Percentiles rank a stretch among this genome's conserved stretches.
phyloP scores from a whole-genome alignment of 345 rosid species.

The Brassica incana region DNA sequence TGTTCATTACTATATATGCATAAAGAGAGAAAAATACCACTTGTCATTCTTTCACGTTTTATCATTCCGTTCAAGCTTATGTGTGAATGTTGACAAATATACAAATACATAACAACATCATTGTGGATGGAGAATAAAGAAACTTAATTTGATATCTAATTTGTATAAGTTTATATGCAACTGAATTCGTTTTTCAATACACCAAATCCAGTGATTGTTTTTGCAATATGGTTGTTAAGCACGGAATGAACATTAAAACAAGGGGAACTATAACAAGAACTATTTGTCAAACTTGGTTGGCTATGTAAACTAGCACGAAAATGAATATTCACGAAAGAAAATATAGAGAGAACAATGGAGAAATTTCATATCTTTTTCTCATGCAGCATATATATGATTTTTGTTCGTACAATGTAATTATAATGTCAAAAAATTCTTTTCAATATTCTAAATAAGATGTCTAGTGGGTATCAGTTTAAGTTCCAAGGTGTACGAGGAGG shows the following conservation, averaged over 20 bases:
- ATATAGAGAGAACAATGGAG: background rate
- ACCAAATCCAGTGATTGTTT: background rate
- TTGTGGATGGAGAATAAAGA: background rate
- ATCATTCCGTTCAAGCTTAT: too few relatives aligned
- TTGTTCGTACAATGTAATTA: background rate
- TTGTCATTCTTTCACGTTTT: too few relatives aligned
- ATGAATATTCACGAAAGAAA: background rate
- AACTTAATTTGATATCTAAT: background rate
- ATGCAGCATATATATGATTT: background rate
- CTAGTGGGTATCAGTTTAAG: slow-evolving; percentile 25
- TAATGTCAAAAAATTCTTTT: background rate
- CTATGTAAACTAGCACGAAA: background rate
- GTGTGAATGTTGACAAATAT: background rate
- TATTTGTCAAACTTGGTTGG: background rate
- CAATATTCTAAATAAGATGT: background rate
- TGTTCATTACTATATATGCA: background rate
- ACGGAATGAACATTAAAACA: background rate
- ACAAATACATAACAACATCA: background rate
- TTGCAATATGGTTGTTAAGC: background rate
- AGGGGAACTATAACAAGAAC: background rate
- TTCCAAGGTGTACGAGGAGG: slow-evolving; percentile 37
- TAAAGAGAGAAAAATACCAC: too few relatives aligned
- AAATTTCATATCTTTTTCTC: background rate
- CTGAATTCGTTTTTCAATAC: background rate
- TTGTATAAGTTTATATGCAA: background rate